phyloP scores from a whole-genome alignment of 2,329 filamentous ascomycete species.

The Phaeosphaeriaceae sp. region DNA sequence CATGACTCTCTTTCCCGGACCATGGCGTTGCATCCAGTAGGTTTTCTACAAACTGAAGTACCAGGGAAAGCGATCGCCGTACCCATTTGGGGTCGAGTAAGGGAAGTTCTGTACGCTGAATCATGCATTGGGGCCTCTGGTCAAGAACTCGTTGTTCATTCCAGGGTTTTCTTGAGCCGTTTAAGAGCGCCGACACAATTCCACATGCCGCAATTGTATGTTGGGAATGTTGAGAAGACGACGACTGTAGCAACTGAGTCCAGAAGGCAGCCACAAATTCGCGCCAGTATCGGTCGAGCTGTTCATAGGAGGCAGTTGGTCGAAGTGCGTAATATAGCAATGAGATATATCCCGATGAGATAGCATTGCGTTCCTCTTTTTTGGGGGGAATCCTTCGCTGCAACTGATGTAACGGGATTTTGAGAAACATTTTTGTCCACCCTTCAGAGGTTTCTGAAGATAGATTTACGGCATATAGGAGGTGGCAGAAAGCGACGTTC shows the following conservation, averaged over 20 bases:
- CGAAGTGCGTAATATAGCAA: slow-evolving; percentile 60
- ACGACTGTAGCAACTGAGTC: slow-evolving; percentile 31
- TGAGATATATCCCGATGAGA: slow-evolving; percentile 75
- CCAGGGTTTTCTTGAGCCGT: slow-evolving; percentile 69
- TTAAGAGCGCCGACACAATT: slow-evolving; percentile 76
- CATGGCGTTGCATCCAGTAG: slow-evolving; percentile 60
- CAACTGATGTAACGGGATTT: slow-evolving; percentile 36
- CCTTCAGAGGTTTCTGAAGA: slow-evolving; percentile 63
- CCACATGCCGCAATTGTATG: slow-evolving; percentile 54
- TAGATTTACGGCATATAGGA: slow-evolving; percentile 75
- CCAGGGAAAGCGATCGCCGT: slow-evolving; percentile 69
- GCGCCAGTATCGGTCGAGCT: slow-evolving; percentile 81
- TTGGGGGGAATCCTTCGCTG: slow-evolving; percentile 64
- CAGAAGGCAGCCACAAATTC: slow-evolving; percentile 72
- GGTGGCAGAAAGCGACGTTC: slow-evolving; percentile 83
- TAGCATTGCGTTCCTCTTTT: slow-evolving; percentile 64
- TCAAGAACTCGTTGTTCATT: slow-evolving; percentile 74
- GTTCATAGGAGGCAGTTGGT: slow-evolving; percentile 68
- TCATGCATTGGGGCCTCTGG: slow-evolving; percentile 53
- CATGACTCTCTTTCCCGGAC: slow-evolving; percentile 41
- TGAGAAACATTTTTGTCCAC: slow-evolving; percentile 39
- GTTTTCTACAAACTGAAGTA: slow-evolving; percentile 68
- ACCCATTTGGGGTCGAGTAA: slow-evolving; percentile 87
- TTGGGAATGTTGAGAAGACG: slow-evolving; percentile 25
- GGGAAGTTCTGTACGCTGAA: slow-evolving; percentile 74